Evolutionary conservation across 2,329 filamentous ascomycete genomes (phyloP).

Genomic region (Cladophialophora psammophila): DNA sequence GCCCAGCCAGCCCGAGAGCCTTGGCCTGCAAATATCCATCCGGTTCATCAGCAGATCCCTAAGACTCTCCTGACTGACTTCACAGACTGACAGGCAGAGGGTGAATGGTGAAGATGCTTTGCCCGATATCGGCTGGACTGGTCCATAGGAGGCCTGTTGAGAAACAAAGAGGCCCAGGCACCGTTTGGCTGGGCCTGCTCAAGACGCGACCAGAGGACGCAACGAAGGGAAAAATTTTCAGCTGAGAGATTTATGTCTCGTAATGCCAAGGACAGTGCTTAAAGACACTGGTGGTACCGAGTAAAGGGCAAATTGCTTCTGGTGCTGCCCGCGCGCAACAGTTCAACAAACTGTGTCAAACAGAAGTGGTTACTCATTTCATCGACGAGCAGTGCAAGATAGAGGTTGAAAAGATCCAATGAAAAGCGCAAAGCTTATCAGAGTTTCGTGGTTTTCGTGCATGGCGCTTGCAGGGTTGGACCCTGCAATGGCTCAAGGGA

Average conservation of each 20-base stretch:
- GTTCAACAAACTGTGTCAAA: not conserved
- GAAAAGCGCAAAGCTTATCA: constrained; percentile 25
- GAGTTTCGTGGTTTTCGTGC: constrained; percentile 2
- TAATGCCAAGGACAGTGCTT: constrained; percentile 34
- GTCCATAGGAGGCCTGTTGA: not conserved
- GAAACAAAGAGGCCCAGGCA: not conserved
- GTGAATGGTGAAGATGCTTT: not conserved
- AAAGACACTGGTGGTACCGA: not conserved
- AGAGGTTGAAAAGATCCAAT: constrained; percentile 27
- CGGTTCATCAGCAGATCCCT: constrained; percentile 16
- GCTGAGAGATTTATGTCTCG: constrained; percentile 32
- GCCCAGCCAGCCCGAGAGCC: constrained; percentile 20
- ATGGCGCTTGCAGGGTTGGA: not conserved
- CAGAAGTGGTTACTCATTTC: constrained; percentile 27
- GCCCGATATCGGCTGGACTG: constrained; percentile 1
- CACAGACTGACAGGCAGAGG: not conserved
- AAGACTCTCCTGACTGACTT: constrained; percentile 3
- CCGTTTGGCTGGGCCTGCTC: not conserved
- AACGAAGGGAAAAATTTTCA: constrained; percentile 2
- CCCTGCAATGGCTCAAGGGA: not conserved
- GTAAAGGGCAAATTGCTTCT: constrained; percentile 27
- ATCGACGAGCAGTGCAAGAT: constrained; percentile 24
- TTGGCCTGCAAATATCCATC: constrained; percentile 16
- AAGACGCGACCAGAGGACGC: not conserved
- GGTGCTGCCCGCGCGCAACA: not conserved